These are phyloP conservation scores for Tolypocladium album DNA, from an alignment of 2,329 filamentous ascomycete species.

Conservation along the genomic window DNA sequence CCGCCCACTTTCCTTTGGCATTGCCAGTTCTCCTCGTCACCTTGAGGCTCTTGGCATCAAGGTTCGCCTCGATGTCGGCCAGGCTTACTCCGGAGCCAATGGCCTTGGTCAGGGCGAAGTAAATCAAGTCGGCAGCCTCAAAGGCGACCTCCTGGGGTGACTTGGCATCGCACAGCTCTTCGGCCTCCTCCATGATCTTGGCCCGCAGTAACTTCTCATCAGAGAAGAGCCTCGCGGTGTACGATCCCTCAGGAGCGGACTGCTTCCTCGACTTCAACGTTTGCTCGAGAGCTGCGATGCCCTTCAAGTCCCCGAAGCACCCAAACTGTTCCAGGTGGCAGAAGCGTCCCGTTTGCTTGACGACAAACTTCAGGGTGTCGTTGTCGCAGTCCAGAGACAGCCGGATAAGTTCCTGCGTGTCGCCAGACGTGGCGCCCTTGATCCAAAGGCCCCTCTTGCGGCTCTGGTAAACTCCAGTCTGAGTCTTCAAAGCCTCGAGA, in stretches of 20 bases:
- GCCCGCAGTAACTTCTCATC: slow-evolving; percentile 82
- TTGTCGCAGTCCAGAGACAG: slow-evolving; percentile 87
- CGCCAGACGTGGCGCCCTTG: slow-evolving; percentile 90
- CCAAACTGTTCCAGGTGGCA: slow-evolving; percentile 88
- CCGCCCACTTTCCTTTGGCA: slow-evolving; percentile 86
- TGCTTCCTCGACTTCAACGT: slow-evolving; percentile 73
- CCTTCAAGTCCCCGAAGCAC: slow-evolving; percentile 79
- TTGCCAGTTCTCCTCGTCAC: slow-evolving; percentile 89
- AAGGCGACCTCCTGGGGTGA: slow-evolving; percentile 79
- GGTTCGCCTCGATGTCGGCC: slow-evolving; percentile 81
- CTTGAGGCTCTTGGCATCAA: slow-evolving; percentile 92
- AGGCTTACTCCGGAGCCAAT: slow-evolving; percentile 74
- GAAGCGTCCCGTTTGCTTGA: slow-evolving; percentile 84
- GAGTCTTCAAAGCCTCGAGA: slow-evolving; percentile 69
- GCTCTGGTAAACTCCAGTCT: slow-evolving; percentile 84
- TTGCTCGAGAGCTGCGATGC: slow-evolving; percentile 76
- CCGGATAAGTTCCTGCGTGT: slow-evolving; percentile 79
- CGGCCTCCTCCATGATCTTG: slow-evolving; percentile 98
- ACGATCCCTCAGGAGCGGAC: slow-evolving; percentile 79
- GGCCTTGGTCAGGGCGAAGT: slow-evolving; percentile 90
- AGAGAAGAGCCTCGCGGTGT: slow-evolving; percentile 85
- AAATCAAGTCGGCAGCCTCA: slow-evolving; percentile 89
- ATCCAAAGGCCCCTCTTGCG: slow-evolving; percentile 92
- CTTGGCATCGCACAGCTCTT: slow-evolving; percentile 82
- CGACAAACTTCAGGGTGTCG: slow-evolving; percentile 83